A percentile compares a stretch with the other conserved stretches of the same genome.
Conservation (phyloP, 2,329 filamentous ascomycete species). For the Aureobasidium mangrovei region DNA sequence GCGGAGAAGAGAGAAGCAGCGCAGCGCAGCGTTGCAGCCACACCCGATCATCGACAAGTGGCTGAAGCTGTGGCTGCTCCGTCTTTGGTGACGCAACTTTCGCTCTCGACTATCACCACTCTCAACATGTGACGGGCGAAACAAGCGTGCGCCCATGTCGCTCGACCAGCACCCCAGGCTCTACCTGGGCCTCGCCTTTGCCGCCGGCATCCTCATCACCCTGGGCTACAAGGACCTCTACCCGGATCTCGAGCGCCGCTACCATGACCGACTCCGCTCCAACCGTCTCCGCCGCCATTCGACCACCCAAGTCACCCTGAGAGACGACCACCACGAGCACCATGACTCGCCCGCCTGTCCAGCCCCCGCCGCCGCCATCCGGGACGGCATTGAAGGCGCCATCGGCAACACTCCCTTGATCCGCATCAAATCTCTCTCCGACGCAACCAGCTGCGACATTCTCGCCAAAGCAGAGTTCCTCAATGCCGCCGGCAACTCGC, state of each 20-base stretch:
- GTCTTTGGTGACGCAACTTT: background rate
- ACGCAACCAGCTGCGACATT: slow-evolving; percentile 80
- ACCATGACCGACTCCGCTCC: slow-evolving; percentile 36
- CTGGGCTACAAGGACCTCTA: slow-evolving; percentile 74
- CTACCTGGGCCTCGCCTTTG: slow-evolving; percentile 40
- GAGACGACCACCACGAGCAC: slow-evolving; percentile 22
- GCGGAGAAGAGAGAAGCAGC: background rate
- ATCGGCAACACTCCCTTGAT: slow-evolving; percentile 92
- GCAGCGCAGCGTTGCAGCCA: background rate
- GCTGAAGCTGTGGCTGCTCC: slow-evolving; percentile 5
- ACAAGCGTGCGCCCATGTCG: slow-evolving; percentile 3
- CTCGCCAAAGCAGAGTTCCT: slow-evolving; percentile 92
- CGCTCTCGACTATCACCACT: background rate
- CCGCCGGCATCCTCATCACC: slow-evolving; percentile 67
- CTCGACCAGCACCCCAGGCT: slow-evolving; percentile 9
- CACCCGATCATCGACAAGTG: background rate
- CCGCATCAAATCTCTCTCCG: slow-evolving; percentile 73
- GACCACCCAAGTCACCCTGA: slow-evolving; percentile 24
- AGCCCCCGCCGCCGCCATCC: slow-evolving; percentile 36
- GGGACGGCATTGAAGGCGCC: slow-evolving; percentile 76
- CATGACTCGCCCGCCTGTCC: slow-evolving; percentile 6
- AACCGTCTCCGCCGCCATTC: slow-evolving; percentile 20
- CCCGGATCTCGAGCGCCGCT: slow-evolving; percentile 60
- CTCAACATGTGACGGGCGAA: slow-evolving; percentile 3
- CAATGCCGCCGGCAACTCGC: slow-evolving; percentile 86